Conservation (phyloP, 2,329 filamentous ascomycete genomes). For the Hypoxylon sp. region DNA sequence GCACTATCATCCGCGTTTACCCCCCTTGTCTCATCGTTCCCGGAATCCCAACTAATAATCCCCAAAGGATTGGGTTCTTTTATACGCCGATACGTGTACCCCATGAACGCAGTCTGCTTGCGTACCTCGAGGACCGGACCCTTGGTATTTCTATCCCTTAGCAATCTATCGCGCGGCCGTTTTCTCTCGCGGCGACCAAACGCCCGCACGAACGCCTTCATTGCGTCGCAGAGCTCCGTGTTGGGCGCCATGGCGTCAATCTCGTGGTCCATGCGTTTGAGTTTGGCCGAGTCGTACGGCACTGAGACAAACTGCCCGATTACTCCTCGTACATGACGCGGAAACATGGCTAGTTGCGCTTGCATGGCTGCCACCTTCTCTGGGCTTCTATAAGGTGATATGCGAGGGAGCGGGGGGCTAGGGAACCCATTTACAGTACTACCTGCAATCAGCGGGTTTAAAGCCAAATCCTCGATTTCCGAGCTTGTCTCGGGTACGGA, state of each 20-base stretch:
- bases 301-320: conserved; percentile 63
- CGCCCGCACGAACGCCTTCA: conserved; percentile 67
- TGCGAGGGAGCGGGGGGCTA: conserved; percentile 19
- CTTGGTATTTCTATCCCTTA: conserved; percentile 79
- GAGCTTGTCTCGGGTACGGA: conserved; percentile 55
- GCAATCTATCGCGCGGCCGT: conserved; percentile 84
- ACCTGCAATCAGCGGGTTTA: conserved; percentile 30
- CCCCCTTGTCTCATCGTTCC: conserved; percentile 11
- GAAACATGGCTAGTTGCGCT: conserved; percentile 58
- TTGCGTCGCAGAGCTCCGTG: conserved; percentile 55
- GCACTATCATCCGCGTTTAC: conserved; percentile 22
- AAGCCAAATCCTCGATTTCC: conserved; percentile 50
- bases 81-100: conserved; percentile 84
- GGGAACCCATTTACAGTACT: conserved; percentile 18
- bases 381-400: conserved; percentile 45
- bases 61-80: conserved; percentile 23
- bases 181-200: conserved; percentile 78
- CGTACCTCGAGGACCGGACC: conserved; percentile 82
- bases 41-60: background rate
- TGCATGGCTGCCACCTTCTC: conserved; percentile 53
- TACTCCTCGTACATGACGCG: conserved; percentile 59
- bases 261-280: conserved; percentile 66
- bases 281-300: conserved; percentile 65
- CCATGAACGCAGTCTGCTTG: conserved; percentile 87
- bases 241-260: conserved; percentile 60